Evolutionary conservation across 2,329 filamentous ascomycete genomes (phyloP), one percentile per base, ranked within the genome.

Genomic region (Pseudocercospora fijiensis): DNA sequence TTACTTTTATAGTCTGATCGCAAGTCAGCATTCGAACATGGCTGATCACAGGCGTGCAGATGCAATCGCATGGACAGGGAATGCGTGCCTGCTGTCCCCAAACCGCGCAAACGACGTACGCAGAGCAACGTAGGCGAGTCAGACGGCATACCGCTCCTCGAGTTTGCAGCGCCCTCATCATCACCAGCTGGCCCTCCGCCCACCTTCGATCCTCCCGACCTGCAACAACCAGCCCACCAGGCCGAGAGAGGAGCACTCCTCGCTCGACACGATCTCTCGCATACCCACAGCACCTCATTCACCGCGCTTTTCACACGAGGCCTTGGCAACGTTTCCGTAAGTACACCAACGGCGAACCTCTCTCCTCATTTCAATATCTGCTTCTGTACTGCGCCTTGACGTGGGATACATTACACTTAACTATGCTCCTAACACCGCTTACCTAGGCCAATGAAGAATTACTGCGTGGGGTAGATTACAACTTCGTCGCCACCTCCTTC

Each of bases 41-140:
- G 51, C 67, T 70, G 51, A 71, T 58, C 28, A 58, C 55, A 26
- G 43, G 26, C 26, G 8, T 33, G 26, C 64, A 74, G 72, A 67
- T 74, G 72, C 57, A 55, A 66, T 59, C 70, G 71, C 22, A 71
- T 71, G 68, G 64, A 66, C 52, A 64, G 65, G 64, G 68, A 72
- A 30, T 74, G 72, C 53, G 55, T 68, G 24, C 67, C 71, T 53
- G 65, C 68, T 7, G 62, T 73, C 20, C 71, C 70, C 16, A 72
- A 71, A 60, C 65, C 69, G 53, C 65, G 71, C n/a, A 72, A 72
- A 56, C 67, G 70, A 33, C 63, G 67, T 26, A 67, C 67, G 41
- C 64, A 65, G 51, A 67, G 66, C 47, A 65, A 64, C 18, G 61
- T 68, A 5, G 63, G 65, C 37, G 68, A 69, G 45, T 62, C 62